phyloP scores from a whole-genome alignment of 768 basidiomycete species.

The Lyophyllum semitale region DNA sequence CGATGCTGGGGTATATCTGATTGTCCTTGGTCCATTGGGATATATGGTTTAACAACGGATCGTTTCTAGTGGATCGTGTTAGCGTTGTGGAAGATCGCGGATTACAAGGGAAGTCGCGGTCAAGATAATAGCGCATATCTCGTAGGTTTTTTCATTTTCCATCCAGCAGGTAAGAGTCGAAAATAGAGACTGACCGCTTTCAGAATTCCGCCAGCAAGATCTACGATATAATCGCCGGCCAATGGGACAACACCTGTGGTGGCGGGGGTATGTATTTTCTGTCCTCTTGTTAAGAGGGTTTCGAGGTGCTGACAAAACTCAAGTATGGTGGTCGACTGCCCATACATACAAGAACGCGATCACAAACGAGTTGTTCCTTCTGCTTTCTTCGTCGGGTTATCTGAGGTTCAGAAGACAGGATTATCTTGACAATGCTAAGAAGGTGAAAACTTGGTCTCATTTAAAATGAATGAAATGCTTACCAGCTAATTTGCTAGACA shows the following conservation, averaged over 20 bases:
- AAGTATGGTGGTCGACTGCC: conserved; percentile 60
- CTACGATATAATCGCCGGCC: conserved; percentile 51
- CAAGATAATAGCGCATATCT: conserved; percentile 29
- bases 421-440: conserved; percentile 51
- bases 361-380: conserved; percentile 59
- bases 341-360: conserved; percentile 62
- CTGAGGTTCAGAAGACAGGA: conserved; percentile 35
- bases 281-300: neutral
- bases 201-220: conserved; percentile 49
- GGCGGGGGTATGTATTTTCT: conserved; percentile 44
- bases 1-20: conserved; percentile 46
- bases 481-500: conserved; percentile 17
- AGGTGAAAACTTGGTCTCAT: conserved; percentile 27
- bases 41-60: neutral
- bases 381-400: conserved; percentile 51
- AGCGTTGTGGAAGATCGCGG: conserved; percentile 59
- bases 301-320: neutral
- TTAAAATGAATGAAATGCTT: neutral
- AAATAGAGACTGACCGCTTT: neutral
- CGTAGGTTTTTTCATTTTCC: conserved; percentile 21
- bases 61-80: conserved; percentile 52
- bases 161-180: neutral
- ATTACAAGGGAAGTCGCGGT: conserved; percentile 48
- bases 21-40: neutral
- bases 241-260: conserved; percentile 53